Base-by-base conservation (phyloP, 805 yeast species). In the Danielozyma ontarioensis region DNA sequence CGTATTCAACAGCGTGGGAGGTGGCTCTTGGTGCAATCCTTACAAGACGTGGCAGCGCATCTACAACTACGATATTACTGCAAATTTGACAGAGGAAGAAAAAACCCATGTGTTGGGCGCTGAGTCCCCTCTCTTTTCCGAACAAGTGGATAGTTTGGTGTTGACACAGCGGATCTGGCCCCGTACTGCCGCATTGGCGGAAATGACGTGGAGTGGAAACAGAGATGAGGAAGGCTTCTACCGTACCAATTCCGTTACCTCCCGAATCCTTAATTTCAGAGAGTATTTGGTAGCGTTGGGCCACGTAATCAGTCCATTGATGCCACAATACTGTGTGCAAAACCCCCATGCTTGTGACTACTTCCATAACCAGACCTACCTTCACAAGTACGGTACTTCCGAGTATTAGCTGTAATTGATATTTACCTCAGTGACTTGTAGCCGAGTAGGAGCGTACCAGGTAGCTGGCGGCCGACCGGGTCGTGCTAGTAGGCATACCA, bases 41-140 rank as follows among this genome's bases (percentile, higher is more conserved):
- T 66, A 66, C 49, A 66, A 64, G 43, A 60, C 64, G 1, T 66
- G 68, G 68, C 70, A 65, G 40, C 41, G 64, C 32, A 62, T 66
- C 28, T 65, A 64, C 41, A 45, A 49, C 35, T 62, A 43, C 34
- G 69, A 64, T 35, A 46, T 64, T 33, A 41, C 57, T 13, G 47
- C 45, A 10, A 49, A 48, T 30, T 49, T 65, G 25, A 61, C 64
- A 12, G 48, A 36, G 1, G 47, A 32, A 5, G 59, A 65, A 42
- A 37, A 40, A 8, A 17, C 28, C 13, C 64, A 55, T 29, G 50
- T 66, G 16, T 31, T 62, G 27, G 72, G 71, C 3, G 68, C 60
- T 2, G 69, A 60, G 34, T 68, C 50, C 5, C 58, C 68, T 1
- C 33, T 65, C 27, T 65, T 70, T 69, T 40, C 60, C 1, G 71